phyloP scores from a whole-genome alignment of 768 basidiomycete species.

The Epithele typhae region DNA sequence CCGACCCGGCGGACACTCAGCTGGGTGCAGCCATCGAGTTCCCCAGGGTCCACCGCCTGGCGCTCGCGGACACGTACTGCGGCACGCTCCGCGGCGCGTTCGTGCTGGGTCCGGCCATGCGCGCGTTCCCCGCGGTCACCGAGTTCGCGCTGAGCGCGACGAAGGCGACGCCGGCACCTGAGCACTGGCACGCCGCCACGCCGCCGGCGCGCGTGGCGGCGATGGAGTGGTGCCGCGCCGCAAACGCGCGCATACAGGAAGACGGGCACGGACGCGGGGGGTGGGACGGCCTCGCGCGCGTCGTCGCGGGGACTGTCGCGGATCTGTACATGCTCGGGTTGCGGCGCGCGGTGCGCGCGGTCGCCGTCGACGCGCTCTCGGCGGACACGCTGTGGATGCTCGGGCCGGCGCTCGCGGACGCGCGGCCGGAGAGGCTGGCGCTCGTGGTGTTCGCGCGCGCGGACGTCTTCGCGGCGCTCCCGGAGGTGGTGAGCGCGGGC shows the following conservation, averaged over 20 bases:
- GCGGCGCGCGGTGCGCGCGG: background rate
- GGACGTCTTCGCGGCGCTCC: conserved; percentile 1
- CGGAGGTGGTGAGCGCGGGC: background rate
- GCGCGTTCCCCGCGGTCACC: background rate
- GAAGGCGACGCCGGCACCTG: background rate
- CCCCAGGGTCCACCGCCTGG: background rate
- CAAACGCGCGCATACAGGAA: background rate
- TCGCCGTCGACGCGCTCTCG: conserved; percentile 5
- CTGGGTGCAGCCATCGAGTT: background rate
- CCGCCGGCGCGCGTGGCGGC: conserved; percentile 2
- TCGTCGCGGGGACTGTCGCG: conserved; percentile 2
- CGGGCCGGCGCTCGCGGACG: background rate
- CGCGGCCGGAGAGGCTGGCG: conserved; percentile 1
- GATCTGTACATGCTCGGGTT: conserved; percentile 10
- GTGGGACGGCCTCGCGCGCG: background rate
- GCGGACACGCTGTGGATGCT: conserved; percentile 4
- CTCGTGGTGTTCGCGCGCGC: conserved; percentile 3
- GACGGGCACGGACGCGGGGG: background rate
- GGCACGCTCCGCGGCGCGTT: conserved; percentile 1
- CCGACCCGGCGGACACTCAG: too few species aligned
- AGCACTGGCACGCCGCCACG: background rate
- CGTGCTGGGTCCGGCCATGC: background rate
- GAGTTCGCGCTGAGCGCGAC: conserved; percentile 1
- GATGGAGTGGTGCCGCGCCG: conserved; percentile 2
- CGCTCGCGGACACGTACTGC: conserved; percentile 2